These are phyloP conservation scores for Penicillium macrosclerotiorum DNA, from an alignment of 495 filamentous ascomycete species.

Conservation along the genomic window DNA sequence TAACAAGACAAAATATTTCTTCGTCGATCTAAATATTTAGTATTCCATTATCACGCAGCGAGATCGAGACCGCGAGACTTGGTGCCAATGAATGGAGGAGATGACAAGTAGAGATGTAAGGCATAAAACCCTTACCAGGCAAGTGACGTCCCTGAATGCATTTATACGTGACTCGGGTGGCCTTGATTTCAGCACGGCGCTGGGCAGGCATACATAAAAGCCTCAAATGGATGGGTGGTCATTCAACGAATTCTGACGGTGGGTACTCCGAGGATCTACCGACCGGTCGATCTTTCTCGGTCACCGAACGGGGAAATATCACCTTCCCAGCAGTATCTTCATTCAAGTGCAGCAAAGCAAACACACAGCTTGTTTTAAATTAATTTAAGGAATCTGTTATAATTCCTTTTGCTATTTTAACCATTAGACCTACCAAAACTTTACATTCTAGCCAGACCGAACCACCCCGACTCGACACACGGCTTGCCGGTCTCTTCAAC, in stretches of 20 bases:
- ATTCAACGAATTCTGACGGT: slow-evolving; percentile 2
- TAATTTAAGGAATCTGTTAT: not conserved
- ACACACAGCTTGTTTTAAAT: not conserved
- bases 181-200: not conserved
- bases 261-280: slow-evolving; percentile 18
- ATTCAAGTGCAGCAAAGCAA: not conserved
- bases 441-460: not conserved
- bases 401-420: not conserved
- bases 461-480: not conserved
- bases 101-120: no score
- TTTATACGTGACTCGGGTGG: no score
- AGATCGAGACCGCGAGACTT: no score
- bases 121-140: no score
- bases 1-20: no score
- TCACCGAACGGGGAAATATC: slow-evolving; percentile 16
- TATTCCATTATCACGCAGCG: no score
- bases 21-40: no score
- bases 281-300: slow-evolving; percentile 16
- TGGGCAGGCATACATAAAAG: not conserved
- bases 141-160: no score
- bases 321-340: not conserved
- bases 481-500: slow-evolving; percentile 17
- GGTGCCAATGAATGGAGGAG: no score
- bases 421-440: not conserved
- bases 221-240: slow-evolving; percentile 8